Evolutionary conservation across 148 eudicot genomes (phyloP).

Genomic region (Vaccinium macrocarpon): DNA sequence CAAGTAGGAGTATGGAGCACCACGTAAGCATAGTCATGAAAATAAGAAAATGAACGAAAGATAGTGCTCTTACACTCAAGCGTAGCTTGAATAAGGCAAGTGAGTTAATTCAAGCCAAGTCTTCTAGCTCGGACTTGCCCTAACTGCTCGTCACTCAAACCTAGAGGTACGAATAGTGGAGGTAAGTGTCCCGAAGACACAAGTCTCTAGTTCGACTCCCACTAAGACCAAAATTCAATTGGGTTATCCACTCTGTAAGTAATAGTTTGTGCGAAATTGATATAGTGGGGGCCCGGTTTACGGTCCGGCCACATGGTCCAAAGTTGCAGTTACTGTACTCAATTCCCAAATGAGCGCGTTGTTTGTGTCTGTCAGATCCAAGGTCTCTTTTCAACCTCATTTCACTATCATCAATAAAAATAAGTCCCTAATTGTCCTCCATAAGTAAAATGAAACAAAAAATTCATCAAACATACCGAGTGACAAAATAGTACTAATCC

Average conservation of each 20-base stretch:
- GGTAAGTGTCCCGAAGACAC: not conserved
- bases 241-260: not conserved
- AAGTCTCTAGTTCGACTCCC: not conserved
- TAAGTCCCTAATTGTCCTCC: not conserved
- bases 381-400: constrained; percentile 5
- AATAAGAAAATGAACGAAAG: too few relatives aligned
- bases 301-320: not conserved
- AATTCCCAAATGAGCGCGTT: not conserved
- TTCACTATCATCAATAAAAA: not conserved
- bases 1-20: not conserved
- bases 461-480: not conserved
- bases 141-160: too few relatives aligned
- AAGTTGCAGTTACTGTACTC: not conserved
- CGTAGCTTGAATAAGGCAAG: too few relatives aligned
- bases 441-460: not conserved
- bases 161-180: not conserved
- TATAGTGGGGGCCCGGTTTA: not conserved
- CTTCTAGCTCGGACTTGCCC: too few relatives aligned
- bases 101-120: too few relatives aligned
- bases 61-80: too few relatives aligned
- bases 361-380: not conserved
- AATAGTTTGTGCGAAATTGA: not conserved
- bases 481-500: not conserved
- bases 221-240: not conserved
- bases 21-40: not conserved